Evolutionary conservation across 192 early-diverging fungal genomes (phyloP), one percentile per base, ranked within the genome.

Genomic region (Martensiomyces pterosporus): DNA sequence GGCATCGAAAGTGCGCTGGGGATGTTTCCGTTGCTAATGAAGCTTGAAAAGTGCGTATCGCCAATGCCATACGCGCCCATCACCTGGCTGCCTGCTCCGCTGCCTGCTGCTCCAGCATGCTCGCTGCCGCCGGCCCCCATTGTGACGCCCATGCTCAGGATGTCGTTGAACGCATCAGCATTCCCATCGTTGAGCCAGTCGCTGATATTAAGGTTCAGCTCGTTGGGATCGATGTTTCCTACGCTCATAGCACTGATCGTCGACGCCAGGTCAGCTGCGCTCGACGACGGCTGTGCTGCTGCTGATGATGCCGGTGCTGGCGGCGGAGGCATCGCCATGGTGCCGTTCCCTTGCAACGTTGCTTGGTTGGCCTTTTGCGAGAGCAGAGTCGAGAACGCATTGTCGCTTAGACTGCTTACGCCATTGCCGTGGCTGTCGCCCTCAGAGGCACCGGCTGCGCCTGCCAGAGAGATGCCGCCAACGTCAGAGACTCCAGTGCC

Each of bases 361-460:
- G 43, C 53, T 9, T 55, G 41, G 38, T 38, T 56, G 2, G 50
- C 55, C 24, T 44, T 41, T 42, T 66, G 63, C 3, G 63, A 57
- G 36, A 66, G 47, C 21, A 66, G 27, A 25, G 55, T 39, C 4
- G 63, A 66, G 15, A 66, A 52, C 25, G 63, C 45, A 19, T 46
- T 49, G 2, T 66, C 63, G 14, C 45, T 39, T 19, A 57, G 18
- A 0, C 47, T 39, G 4, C 37, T 16, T 18, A 40, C 39, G 8
- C 21, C 16, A 13, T 37, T 37, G 22, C 42, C 23, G 26, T n/a
- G n/a, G n/a, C n/a, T n/a, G n/a, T n/a, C n/a, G n/a, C n/a, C n/a
- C n/a, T n/a, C n/a, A n/a, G n/a, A 21, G 5, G 51, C 39, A 14
- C 25, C 18, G 17, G 51, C 39, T n/a, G 40, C 29, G 1, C 12